phyloP scores from a whole-genome alignment of 768 basidiomycete species.

The Pleurotus tuoliensis region DNA sequence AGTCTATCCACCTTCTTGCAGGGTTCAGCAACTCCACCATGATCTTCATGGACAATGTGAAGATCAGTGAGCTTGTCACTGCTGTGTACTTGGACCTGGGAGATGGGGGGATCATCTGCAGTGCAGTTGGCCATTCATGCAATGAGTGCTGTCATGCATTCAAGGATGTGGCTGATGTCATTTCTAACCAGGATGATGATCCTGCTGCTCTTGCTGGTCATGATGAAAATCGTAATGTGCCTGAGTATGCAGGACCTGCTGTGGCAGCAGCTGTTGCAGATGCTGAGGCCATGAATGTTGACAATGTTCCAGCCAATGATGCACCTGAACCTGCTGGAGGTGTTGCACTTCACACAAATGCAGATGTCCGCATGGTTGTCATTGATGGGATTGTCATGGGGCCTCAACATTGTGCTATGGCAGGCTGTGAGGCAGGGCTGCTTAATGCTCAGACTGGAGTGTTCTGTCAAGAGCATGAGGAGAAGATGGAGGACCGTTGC shows the following conservation, averaged over 20 bases:
- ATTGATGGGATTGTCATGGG: slow-evolving; percentile 14
- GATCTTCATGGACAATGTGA: neutral
- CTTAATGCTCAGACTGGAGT: slow-evolving; percentile 5
- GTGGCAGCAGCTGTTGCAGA: too few species aligned
- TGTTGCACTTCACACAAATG: too few species aligned
- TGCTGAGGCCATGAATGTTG: too few species aligned
- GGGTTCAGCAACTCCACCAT: neutral
- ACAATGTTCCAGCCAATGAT: too few species aligned
- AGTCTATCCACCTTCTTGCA: slow-evolving; percentile 15
- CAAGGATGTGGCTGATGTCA: slow-evolving; percentile 6
- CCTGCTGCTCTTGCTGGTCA: too few species aligned
- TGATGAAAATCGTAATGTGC: too few species aligned
- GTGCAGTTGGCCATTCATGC: slow-evolving; percentile 6
- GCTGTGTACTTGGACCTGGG: slow-evolving; percentile 2
- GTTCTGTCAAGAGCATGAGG: slow-evolving; percentile 2
- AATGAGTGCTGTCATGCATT: slow-evolving; percentile 10
- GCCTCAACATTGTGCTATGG: slow-evolving; percentile 10
- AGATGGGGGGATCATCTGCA: slow-evolving; percentile 6
- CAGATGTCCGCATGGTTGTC: slow-evolving; percentile 8
- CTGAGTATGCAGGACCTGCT: too few species aligned
- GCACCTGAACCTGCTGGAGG: too few species aligned
- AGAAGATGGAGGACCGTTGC: neutral
- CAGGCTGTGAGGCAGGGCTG: neutral
- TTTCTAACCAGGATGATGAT: neutral
- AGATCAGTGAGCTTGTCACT: slow-evolving; percentile 7